Base-by-base conservation (phyloP, 2,329 filamentous ascomycete genomes). In the Coniochaeta ligniaria region DNA sequence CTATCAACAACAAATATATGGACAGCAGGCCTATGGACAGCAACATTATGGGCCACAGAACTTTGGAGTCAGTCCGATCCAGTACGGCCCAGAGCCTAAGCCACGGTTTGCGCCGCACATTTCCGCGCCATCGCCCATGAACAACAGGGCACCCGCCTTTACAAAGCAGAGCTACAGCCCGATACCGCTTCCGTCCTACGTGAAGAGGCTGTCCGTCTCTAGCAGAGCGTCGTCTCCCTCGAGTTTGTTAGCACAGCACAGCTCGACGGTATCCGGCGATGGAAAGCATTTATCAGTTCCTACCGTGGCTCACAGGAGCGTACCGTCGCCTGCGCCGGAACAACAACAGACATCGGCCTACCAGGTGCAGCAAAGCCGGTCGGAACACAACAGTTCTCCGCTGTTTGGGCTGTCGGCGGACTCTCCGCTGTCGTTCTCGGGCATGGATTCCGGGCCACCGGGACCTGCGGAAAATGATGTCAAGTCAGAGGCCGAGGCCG, bases 101-200 rank as follows among this genome's bases (percentile, higher is more conserved):
- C 62, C 56, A 12, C 56, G 38, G 12, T 55, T 61, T 2, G 43
- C 60, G 7, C 43, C 60, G 31, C 43, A 58, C 20, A 58, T 59
- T 17, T 58, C 57, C 24, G 41, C 43, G 17, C 55, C 43, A 12
- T 56, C 59, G n/a, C 43, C 57, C 36, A 14, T 28, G 20, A 38
- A 54, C 24, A 36, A 43, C 6, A 66, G 65, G 58, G 14, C 60
- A n/a, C 31, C 63, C 26, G 14, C 35, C 43, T 60, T 62, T 60
- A 20, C 58, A 6, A 69, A 69, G 60, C 68, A 69, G 38, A 68
- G 65, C 45, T 65, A 63, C 57, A 70, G 66, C 41, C 66, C 65
- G 2, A 69, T 69, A 28, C 68, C 67, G 8, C 60, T 67, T 58
- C 65, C 64, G 14, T 60, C 64, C 7, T 68, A 69, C 38, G 61